Base-by-base conservation (phyloP, 768 basidiomycete genomes). In the Gymnopilus junonius region DNA sequence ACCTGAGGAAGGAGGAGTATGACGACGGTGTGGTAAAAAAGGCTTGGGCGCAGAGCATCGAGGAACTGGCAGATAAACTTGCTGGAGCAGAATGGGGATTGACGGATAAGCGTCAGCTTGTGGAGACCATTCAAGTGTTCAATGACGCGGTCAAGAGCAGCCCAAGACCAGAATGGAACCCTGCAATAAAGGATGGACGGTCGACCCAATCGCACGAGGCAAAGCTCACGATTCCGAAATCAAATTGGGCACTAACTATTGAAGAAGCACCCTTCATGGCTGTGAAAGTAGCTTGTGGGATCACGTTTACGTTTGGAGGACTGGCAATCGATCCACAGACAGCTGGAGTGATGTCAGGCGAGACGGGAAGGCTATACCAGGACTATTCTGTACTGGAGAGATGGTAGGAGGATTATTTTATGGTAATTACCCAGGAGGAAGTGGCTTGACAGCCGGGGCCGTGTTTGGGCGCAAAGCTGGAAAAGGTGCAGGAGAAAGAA, bases 231-330 rank as follows among this genome's bases (percentile, higher is more conserved):
- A 65, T 83, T 12, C 79, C 87, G 11, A 91, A 91, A 71, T 85
- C 87, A 0, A 90, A 91, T 67, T 91, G 89, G 89, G 90, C 89
- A 0, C 73, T 87, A 62, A 68, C 83, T 4, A 73, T 91, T 25
- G 81, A 85, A 37, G 65, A 80, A 42, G 71, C 77, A 12, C 87
- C 87, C 0, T 87, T 88, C 66, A 75, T 89, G 70, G 89, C 88
- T 2, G 86, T 91, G 32, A 88, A 86, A 67, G 86, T 91, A 8
- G 77, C 84, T 0, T 90, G 89, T 74, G 90, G 88, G 6, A 83
- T 89, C 58, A 90, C 89, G 1, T 91, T 90, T 75, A 91, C 88
- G 1, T 91, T 90, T 75, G 88, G 89, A 0, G 89, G 89, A 1
- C 71, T 91, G 2, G 84, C 81, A 0, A 84, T 91, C 64, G 82